These are phyloP conservation scores for Blastomyces percursus DNA, from an alignment of 2,329 filamentous ascomycete species.

Conservation along the genomic window DNA sequence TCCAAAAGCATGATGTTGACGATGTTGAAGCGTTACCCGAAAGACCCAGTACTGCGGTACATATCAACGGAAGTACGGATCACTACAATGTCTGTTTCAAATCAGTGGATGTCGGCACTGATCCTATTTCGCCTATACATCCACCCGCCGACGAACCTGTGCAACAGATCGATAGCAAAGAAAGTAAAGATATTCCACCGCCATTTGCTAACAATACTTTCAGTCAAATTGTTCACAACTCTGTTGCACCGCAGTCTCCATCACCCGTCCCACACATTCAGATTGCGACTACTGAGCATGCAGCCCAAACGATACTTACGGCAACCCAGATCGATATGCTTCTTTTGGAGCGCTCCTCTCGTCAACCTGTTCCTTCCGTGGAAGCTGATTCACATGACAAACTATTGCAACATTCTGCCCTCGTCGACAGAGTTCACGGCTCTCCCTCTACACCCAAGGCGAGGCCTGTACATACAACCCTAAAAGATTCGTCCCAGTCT, in stretches of 20 bases:
- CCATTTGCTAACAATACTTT: not conserved
- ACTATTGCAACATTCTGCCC: not conserved
- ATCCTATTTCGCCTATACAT: not conserved
- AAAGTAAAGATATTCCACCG: not conserved
- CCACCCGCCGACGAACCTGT: not conserved
- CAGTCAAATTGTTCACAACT: slow-evolving; percentile 3
- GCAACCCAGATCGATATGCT: slow-evolving; percentile 69
- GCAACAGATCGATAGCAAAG: not conserved
- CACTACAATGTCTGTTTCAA: slow-evolving; percentile 8
- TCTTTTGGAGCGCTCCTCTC: slow-evolving; percentile 44
- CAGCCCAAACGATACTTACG: slow-evolving; percentile 76
- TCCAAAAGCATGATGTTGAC: slow-evolving; percentile 16
- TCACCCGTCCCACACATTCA: slow-evolving; percentile 14
- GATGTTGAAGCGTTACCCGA: slow-evolving; percentile 10
- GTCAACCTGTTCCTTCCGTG: slow-evolving; percentile 24
- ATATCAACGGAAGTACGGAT: slow-evolving; percentile 9
- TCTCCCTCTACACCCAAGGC: slow-evolving; percentile 31
- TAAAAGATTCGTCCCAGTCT: slow-evolving; percentile 21
- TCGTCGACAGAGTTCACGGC: slow-evolving; percentile 16
- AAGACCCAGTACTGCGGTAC: slow-evolving; percentile 15
- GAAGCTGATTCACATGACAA: not conserved
- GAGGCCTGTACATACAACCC: slow-evolving; percentile 24
- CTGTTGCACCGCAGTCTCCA: not conserved
- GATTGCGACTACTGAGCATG: slow-evolving; percentile 52
- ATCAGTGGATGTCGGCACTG: not conserved